Base-by-base conservation (phyloP, 768 basidiomycete species). In the Pulveroboletus ravenelii region DNA sequence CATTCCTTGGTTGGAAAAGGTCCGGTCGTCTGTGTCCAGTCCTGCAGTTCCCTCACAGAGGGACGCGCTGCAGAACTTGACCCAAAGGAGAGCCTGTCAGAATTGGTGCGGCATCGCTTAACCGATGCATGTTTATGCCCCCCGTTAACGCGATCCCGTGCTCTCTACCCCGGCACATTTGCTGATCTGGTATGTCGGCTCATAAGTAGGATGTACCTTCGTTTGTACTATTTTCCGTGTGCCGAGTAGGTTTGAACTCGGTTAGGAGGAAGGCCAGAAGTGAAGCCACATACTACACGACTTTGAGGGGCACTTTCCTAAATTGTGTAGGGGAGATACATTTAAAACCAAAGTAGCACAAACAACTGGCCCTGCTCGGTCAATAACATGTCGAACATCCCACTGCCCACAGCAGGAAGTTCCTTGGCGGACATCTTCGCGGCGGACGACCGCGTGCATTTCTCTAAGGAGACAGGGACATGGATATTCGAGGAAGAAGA, bases 401-500 rank as follows among this genome's bases (percentile, higher is more conserved):
- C 70, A 50, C 73, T 78, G 70, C 72, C 81, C 66, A 69, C 74
- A 34, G 70, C 76, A 39, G 72, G 73, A 41, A 80, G 78, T 40
- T 78, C 82, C 37, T 78, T 78, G 47, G 72, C 74, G 46, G 78
- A 78, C 57, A 70, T 72, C 23, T 94, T 95, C 66, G 85, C 82
- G 44, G 74, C 80, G 37, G 93, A 96, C 70, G 87, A 87, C 51
- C 82, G 80, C 53, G 80, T 93, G 12, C 86, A 92, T 69, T 90
- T 87, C 65, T 86, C 87, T 46, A 85, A 78, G 61, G 75, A 76
- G 37, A 73, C 82, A 5, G 79, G 79, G 45, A 86, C 89, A 60
- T 98, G 92, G 91, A 82, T 84, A 53, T 83, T 86, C 63, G 95
- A 99, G 66, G 82, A 91, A 61, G 88, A 89, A 42, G 89, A 93